These are phyloP conservation scores for Gastrodia elata DNA, from an alignment of 106 monocot species.

Conservation along the genomic window DNA sequence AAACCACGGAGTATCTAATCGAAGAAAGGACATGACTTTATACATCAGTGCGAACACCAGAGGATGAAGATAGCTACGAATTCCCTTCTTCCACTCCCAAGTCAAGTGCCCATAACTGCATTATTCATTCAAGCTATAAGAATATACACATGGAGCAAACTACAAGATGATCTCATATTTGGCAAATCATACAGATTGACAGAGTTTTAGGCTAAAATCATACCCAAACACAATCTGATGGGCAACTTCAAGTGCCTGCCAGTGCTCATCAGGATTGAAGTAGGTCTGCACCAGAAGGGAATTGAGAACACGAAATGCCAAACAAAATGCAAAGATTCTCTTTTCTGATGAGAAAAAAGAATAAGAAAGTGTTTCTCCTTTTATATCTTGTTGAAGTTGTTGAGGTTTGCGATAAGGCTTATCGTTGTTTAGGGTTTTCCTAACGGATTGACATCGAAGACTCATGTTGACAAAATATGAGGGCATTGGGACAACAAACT, in stretches of 20 bases:
- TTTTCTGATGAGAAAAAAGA: conserved; percentile 22
- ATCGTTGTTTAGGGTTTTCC: not conserved
- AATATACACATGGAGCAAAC: not conserved
- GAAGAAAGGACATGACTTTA: conserved; percentile 55
- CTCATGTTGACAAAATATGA: not conserved
- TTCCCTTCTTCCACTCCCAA: conserved; percentile 87
- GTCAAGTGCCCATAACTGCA: conserved; percentile 87
- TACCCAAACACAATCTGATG: conserved; percentile 82
- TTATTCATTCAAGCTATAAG: not conserved
- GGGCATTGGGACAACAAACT: not conserved
- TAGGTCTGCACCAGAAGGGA: conserved; percentile 73
- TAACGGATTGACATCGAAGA: not conserved
- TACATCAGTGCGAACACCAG: conserved; percentile 63
- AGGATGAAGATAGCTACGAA: conserved; percentile 81
- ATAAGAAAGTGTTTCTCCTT: not conserved
- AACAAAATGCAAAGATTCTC: conserved; percentile 40
- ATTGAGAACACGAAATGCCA: conserved; percentile 51
- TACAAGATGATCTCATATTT: not conserved
- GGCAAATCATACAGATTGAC: not conserved
- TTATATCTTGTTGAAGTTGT: conserved; percentile 3
- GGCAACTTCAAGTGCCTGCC: conserved; percentile 92
- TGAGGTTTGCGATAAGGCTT: not conserved
- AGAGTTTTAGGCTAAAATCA: not conserved
- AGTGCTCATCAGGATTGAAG: conserved; percentile 98
- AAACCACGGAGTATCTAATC: conserved; percentile 58